Evolutionary conservation across 2,329 filamentous ascomycete genomes (phyloP).

Genomic region (Pezicula carpinea): DNA sequence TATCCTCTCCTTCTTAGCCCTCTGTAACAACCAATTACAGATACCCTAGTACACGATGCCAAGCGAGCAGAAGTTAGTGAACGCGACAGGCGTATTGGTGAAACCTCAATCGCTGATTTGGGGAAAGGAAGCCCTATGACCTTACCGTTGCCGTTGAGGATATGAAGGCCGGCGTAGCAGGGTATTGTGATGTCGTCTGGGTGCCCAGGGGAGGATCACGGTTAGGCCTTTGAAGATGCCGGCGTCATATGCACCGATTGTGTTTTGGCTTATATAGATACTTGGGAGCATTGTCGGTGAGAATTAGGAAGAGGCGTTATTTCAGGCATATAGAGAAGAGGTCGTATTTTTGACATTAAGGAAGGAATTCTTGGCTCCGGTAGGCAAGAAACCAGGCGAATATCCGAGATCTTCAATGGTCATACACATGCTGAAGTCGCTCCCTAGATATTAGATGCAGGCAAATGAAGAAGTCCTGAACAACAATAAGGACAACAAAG

Average conservation of each 20-base stretch:
- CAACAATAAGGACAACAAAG: too few species aligned
- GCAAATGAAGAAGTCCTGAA: too few species aligned
- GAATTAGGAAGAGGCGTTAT: neutral
- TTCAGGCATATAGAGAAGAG: neutral
- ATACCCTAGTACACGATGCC: constrained; percentile 28
- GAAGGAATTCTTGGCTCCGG: constrained; percentile 26
- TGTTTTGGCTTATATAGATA: constrained; percentile 26
- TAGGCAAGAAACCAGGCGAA: constrained; percentile 19
- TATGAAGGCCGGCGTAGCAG: constrained; percentile 26
- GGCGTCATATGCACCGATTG: constrained; percentile 21
- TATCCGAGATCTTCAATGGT: constrained; percentile 25
- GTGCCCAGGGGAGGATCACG: constrained; percentile 24
- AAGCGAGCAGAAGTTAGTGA: constrained; percentile 35
- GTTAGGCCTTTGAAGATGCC: constrained; percentile 24
- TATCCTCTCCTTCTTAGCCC: constrained; percentile 12
- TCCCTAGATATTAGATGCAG: too few species aligned
- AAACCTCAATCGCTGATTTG: constrained; percentile 27
- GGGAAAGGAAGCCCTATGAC: constrained; percentile 23
- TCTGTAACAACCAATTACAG: constrained; percentile 22
- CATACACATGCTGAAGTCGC: constrained; percentile 15
- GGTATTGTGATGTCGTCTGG: constrained; percentile 22
- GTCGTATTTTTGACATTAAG: constrained; percentile 19
- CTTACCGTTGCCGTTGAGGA: constrained; percentile 27
- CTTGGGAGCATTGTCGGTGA: constrained; percentile 5
- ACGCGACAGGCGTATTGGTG: constrained; percentile 27